Base-by-base conservation (phyloP, 352 stramenopile genomes). In the Phytophthora rubi region DNA sequence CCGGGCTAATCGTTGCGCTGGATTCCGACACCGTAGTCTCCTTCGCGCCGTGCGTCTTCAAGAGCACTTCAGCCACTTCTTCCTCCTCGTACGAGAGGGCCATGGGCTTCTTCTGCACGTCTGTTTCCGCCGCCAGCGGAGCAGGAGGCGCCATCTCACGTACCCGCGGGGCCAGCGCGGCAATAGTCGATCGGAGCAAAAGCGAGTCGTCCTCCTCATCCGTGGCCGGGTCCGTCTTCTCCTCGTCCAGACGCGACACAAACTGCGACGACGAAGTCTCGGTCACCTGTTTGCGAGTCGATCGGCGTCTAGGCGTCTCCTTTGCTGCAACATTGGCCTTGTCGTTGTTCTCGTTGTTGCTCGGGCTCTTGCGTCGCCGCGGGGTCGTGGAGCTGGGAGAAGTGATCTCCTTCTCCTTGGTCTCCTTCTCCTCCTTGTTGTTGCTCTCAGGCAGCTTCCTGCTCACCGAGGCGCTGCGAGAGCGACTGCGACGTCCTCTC, bases 381-480 rank as follows among this genome's bases (percentile, higher is more conserved):
- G 42, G 26, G 9, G 72, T 62, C 13, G 68, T 67, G 13, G 53
- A 15, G 28, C 59, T 68, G 6, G 30, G 32, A 8, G 16, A 33
- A 18, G 39, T 62, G 12, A 56, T 39, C 32, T 62, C 48, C 32
- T 66, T 54, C 35, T 69, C 44, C 23, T 54, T 21, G 30, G 62
- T 53, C 4, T 45, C 18, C 53, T 66, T 39, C 18, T 68, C 62
- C 7, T 77, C 63, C 4, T 81, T 57, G 13, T 77, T 57, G 58
- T 66, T 65, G 49, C 26, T 66, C 35, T 56, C 45, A 3, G 54
- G 65, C 54, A 81, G 56, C 53, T 79, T 79, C 59, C 84, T 70
- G 21, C 65, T 66, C 32, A 85, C 75, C 4, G 85, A 93, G 59
- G 76, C 85, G 57, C 84, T 93, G 52, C 86, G 85, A 16, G 82